Evolutionary conservation across 345 rosid genomes (phyloP).

Genomic region (Citrus australasica): DNA sequence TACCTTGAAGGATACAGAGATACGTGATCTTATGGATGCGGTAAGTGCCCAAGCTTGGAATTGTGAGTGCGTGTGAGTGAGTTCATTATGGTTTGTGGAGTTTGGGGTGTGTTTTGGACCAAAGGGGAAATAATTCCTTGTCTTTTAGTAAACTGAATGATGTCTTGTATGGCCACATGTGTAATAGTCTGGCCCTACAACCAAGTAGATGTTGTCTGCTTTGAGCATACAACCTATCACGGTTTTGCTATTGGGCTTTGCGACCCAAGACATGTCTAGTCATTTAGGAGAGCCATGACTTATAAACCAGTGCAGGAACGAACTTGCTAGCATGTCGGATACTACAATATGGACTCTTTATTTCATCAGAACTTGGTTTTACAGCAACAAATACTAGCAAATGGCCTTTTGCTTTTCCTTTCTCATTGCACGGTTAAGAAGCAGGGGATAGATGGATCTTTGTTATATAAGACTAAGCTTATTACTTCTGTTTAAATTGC

Average conservation of each 20-base stretch:
- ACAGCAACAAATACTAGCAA: neutral
- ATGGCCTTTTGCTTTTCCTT: neutral
- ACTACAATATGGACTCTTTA: neutral
- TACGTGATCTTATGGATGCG: slow-evolving; percentile 96
- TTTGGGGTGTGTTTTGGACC: neutral
- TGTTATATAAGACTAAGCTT: neutral
- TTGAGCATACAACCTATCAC: too few species aligned
- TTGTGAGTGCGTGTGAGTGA: neutral
- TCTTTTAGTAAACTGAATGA: neutral
- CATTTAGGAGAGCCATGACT: too few species aligned
- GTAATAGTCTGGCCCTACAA: too few species aligned
- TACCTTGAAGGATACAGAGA: slow-evolving; percentile 92
- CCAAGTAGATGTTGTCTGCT: too few species aligned
- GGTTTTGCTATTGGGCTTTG: too few species aligned
- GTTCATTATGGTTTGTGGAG: neutral
- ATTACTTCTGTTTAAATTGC: neutral
- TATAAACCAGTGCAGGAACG: too few species aligned
- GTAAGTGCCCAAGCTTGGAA: slow-evolving; percentile 40
- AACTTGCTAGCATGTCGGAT: too few species aligned
- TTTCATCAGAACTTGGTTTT: neutral
- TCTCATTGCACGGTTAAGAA: neutral
- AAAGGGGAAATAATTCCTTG: neutral
- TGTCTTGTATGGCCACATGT: too few species aligned
- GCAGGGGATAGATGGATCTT: neutral
- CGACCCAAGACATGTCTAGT: too few species aligned